Evolutionary conservation across 1,139 yeast species (phyloP), one percentile per base, ranked within the genome.

Genomic region (Kodamaea plutei): DNA sequence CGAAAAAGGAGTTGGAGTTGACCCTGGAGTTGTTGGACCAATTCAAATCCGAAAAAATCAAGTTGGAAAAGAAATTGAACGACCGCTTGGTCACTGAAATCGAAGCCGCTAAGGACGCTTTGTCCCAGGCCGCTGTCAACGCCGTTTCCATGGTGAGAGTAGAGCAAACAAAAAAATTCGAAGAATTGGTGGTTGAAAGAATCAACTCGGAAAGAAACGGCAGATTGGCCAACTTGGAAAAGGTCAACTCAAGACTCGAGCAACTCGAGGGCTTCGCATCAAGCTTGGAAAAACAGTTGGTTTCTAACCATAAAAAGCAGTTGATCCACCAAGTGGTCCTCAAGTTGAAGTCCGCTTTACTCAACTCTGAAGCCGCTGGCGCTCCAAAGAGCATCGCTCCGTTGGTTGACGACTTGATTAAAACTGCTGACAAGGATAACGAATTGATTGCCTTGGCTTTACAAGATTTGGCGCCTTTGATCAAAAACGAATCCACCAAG

Each of bases 131-230:
- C 39, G 89, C 91, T 25, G 79, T 79, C 39, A 91, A 88, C 56
- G 83, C 83, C 38, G 73, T 89, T 23, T 65, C 79, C 16, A 69
- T 84, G 54, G 77, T 83, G 36, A 78, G 87, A 49, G 66, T 81
- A 37, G 81, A 78, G 44, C 83, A 84, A 47, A 77, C 88, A 37
- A 73, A 79, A 46, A 78, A 79, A 49, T 82, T 87, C 56, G 79
- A 83, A 43, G 64, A 72, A 40, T 68, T 79, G 39, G 66, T 91
- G 35, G 58, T 72, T 30, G 73, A 76, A 28, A 76, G 73, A 41
- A 73, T 93, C 31, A 94, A 87, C 46, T 50, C 63, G 19, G 98
- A 91, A 65, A 81, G 97, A 58, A 68, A 78, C 36, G 88, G 89
- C 20, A 80, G 94, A 52, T 73, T 88, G 46, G 73, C 84, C 30